phyloP scores from a whole-genome alignment of 768 basidiomycete genomes.

The Naganishia antarctica region DNA sequence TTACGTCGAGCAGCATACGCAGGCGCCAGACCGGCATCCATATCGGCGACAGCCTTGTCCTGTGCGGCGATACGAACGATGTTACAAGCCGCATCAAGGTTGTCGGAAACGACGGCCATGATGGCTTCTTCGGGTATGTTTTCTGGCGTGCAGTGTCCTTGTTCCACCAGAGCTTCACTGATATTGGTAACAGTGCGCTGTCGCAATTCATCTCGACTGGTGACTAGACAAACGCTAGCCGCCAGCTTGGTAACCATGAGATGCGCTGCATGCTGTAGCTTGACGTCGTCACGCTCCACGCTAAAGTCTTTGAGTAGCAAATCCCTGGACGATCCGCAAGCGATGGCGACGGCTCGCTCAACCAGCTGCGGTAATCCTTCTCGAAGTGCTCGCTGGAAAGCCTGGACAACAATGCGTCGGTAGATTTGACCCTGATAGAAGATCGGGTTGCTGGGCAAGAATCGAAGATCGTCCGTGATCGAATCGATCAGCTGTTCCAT shows the following conservation, averaged over 20 bases:
- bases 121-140: constrained; percentile 74
- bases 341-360: constrained; percentile 95
- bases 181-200: constrained; percentile 85
- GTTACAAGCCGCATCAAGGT: constrained; percentile 84
- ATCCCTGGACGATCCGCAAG: constrained; percentile 93
- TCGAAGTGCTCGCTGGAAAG: constrained; percentile 87
- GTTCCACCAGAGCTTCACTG: constrained; percentile 65
- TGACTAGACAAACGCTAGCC: constrained; percentile 90
- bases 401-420: constrained; percentile 71
- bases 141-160: constrained; percentile 58
- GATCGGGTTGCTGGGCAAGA: constrained; percentile 71
- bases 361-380: constrained; percentile 98
- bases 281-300: constrained; percentile 83
- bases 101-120: constrained; percentile 77
- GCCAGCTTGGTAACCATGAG: constrained; percentile 96
- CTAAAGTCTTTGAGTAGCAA: constrained; percentile 93
- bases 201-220: constrained; percentile 94
- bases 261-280: constrained; percentile 84
- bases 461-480: constrained; percentile 66
- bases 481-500: constrained; percentile 51
- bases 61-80: constrained; percentile 97
- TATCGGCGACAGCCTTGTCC: constrained; percentile 87
- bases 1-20: constrained; percentile 79
- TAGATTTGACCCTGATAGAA: constrained; percentile 59
- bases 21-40: constrained; percentile 77